Evolutionary conservation across 108 stramenopile genomes (phyloP), one percentile per base, ranked within the genome.

Genomic region (Cyclotella sp.): DNA sequence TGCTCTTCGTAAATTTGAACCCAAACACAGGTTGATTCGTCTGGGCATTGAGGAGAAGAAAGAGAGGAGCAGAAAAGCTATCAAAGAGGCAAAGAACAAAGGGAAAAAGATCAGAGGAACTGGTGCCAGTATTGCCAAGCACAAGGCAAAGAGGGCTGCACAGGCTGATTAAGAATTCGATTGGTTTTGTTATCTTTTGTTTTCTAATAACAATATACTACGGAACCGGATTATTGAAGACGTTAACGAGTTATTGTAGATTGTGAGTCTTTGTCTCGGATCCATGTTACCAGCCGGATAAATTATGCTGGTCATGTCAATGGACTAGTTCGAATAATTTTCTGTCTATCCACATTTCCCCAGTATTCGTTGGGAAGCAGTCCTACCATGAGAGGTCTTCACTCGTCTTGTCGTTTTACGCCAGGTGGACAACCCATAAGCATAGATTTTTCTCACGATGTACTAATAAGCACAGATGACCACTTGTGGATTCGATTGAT

Each of bases 1-100:
- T 63, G 94, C 94, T 51, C 86, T 93, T 71, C 88, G 89, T 67
- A 98, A 99, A 82, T 97, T 96, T 73, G 98, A 99, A 84, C 98
- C 99, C 63, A 98, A 95, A 85, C 90, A 98, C 88, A 83, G 97
- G 62, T 88, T 97, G 60, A 85, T 97, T 40, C 94, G 96, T 27
- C 79, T 88, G 59, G 98, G 98, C 77, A 52, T 97, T 24, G 63
- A 66, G 63, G 89, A 91, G 73, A 90, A 90, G 90, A 90, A 90
- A 75, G 98, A 99, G 83, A 81, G 85, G 64, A 94, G 94, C 70
- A 87, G 99, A 53, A 99, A 98, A 91, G 96, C 97, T 55, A 97
- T 98, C 78, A 98, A 98, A 94, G 98, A 98, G 84, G 96, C 96
- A 72, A 99, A 99, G 97, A 98, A 99, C 87, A 95, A 97, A 85